Conservation (phyloP, 2,329 filamentous ascomycete genomes). For the Tolypocladium album region DNA sequence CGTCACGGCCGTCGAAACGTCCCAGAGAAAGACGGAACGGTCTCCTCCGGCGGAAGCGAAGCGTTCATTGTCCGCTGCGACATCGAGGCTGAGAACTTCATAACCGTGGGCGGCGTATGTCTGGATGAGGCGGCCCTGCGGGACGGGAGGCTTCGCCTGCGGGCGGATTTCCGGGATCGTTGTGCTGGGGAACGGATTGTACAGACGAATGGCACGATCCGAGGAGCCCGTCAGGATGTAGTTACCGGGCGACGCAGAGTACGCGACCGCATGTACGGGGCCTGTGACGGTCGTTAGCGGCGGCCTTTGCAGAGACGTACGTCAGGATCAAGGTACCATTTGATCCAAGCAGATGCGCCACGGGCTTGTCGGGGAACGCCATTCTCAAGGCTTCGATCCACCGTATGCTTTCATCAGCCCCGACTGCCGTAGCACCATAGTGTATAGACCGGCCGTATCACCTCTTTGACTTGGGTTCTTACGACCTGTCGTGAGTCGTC, state of each 20-base stretch:
- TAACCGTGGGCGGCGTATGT: constrained; percentile 87
- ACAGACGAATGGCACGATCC: constrained; percentile 77
- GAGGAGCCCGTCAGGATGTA: constrained; percentile 79
- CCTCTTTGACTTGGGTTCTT: neutral
- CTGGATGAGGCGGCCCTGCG: constrained; percentile 61
- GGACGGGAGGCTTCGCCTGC: constrained; percentile 18
- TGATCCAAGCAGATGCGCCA: constrained; percentile 46
- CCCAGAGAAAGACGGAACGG: constrained; percentile 87
- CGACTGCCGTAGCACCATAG: neutral
- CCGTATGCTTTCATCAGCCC: constrained; percentile 6
- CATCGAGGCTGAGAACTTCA: constrained; percentile 72
- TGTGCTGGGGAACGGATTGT: constrained; percentile 57
- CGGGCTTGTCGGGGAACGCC: constrained; percentile 36
- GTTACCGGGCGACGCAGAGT: constrained; percentile 61
- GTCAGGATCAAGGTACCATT: constrained; percentile 32
- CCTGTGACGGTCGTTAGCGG: constrained; percentile 30
- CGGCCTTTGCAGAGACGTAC: neutral
- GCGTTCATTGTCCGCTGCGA: constrained; percentile 65
- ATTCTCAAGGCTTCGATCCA: constrained; percentile 18
- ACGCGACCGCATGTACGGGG: constrained; percentile 61
- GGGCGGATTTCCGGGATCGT: constrained; percentile 18
- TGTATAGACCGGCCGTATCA: neutral
- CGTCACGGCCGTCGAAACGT: constrained; percentile 73
- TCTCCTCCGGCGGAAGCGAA: constrained; percentile 88
- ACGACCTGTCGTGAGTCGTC: neutral